Evolutionary conservation across 2,329 filamentous ascomycete genomes (phyloP), one percentile per base, ranked within the genome.

Genomic region (Thielaviopsis ethacetica): DNA sequence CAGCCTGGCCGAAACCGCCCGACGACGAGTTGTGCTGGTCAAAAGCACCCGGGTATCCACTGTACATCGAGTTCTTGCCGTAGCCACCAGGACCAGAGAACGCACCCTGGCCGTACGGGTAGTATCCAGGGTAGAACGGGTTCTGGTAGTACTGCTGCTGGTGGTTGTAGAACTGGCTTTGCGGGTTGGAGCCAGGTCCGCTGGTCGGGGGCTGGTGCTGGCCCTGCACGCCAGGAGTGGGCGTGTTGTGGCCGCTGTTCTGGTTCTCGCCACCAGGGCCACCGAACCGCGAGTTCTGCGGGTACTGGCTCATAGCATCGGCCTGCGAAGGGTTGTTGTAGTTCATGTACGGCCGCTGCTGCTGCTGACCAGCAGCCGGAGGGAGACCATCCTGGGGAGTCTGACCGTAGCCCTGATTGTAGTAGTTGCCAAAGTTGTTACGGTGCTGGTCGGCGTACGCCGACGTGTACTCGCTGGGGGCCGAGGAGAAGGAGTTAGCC

Each of bases 181-280:
- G 73, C 67, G 75, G 74, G 26, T 58, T 59, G 15, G 51, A 47
- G 15, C 22, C 53, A 50, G 60, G 60, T 17, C 60, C 60, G 57
- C 72, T 70, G 53, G 70, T 70, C 50, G 73, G 73, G n/a, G 65
- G 70, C 30, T 68, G 70, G 60, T 68, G 71, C 65, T 80, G 79
- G 53, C 72, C 73, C 67, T 80, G 79, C 12, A 73, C 72, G 49
- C 84, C 78, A 27, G 91, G 90, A 73, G 94, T 93, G 41, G 91
- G 91, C 2, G 91, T 96, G 66, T 86, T 91, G 70, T 93, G 86
- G 52, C 90, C 91, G 69, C 89, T 95, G 74, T 85, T 89, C 67
- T 90, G 87, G 62, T 81, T 79, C 59, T 95, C 89, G 63, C 82
- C 76, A 62, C 77, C 73, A 30, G 76, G 75, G 63, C 73, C 75